Conservation (phyloP, 2,329 filamentous ascomycete species). For the Fusarium xyrophilum region DNA sequence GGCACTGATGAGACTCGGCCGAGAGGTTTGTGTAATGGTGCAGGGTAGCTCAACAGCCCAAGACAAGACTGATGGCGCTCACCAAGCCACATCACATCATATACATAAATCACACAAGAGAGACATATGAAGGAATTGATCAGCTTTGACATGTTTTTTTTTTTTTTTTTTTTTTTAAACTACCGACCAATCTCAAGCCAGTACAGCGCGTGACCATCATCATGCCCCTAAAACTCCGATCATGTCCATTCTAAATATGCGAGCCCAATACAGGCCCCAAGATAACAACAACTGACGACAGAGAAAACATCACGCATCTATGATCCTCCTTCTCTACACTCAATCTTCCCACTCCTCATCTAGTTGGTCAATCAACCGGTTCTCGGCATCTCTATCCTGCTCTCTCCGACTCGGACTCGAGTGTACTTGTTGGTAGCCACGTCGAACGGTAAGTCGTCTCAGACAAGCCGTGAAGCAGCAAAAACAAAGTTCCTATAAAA, state of each 20-base stretch:
- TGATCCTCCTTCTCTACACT: background rate
- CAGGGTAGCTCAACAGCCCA: background rate
- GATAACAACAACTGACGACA: background rate
- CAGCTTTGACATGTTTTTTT: slow-evolving; percentile 22
- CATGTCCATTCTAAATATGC: slow-evolving; percentile 30
- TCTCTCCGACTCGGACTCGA: slow-evolving; percentile 58
- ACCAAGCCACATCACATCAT: background rate
- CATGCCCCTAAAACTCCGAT: slow-evolving; percentile 35
- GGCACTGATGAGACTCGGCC: background rate
- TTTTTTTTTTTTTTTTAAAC: slow-evolving; percentile 13
- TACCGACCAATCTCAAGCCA: slow-evolving; percentile 15
- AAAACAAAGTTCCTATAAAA: slow-evolving; percentile 66
- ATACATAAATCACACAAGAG: background rate
- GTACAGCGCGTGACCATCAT: slow-evolving; percentile 21
- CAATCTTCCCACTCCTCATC: slow-evolving; percentile 97
- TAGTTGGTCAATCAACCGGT: slow-evolving; percentile 90
- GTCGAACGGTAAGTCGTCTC: slow-evolving; percentile 66
- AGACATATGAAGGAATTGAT: background rate
- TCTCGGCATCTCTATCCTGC: slow-evolving; percentile 78
- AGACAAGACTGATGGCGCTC: background rate
- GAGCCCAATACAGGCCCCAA: slow-evolving; percentile 1
- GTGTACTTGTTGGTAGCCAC: slow-evolving; percentile 72
- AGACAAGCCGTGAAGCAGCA: slow-evolving; percentile 74
- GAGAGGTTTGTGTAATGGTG: background rate
- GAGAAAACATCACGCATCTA: slow-evolving; percentile 9